Percentiles rank a stretch among this genome's conserved stretches.
Evolutionary conservation across 2,329 filamentous ascomycete species (phyloP).

Genomic region (Aquanectria penicillioides): DNA sequence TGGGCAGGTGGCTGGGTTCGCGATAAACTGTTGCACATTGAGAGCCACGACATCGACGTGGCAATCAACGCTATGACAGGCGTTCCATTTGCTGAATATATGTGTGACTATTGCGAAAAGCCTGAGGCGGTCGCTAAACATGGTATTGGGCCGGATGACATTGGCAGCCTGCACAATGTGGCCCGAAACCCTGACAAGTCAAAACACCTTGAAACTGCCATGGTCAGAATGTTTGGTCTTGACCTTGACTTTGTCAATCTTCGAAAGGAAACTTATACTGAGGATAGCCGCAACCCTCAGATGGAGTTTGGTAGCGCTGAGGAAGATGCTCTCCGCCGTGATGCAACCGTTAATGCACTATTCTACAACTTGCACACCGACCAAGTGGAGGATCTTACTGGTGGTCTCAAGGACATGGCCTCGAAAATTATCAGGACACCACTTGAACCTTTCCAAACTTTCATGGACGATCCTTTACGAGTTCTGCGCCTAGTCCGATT

Average conservation of each 20-base stretch:
- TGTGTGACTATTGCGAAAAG: slow-evolving; percentile 74
- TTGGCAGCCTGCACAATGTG: slow-evolving; percentile 87
- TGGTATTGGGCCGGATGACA: slow-evolving; percentile 63
- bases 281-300: slow-evolving; percentile 88
- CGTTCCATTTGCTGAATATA: slow-evolving; percentile 74
- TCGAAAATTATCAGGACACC: slow-evolving; percentile 83
- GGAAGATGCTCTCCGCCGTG: slow-evolving; percentile 88
- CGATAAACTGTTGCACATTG: slow-evolving; percentile 79
- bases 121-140: slow-evolving; percentile 71
- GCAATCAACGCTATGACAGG: slow-evolving; percentile 90
- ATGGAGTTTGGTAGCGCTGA: slow-evolving; percentile 94
- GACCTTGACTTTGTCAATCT: slow-evolving; percentile 96
- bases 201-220: slow-evolving; percentile 94
- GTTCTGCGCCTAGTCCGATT: slow-evolving; percentile 90
- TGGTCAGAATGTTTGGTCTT: slow-evolving; percentile 83
- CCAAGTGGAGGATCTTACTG: slow-evolving; percentile 85
- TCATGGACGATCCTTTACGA: slow-evolving; percentile 91
- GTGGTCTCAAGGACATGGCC: slow-evolving; percentile 79
- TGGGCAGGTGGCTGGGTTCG: slow-evolving; percentile 91
- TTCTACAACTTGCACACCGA: slow-evolving; percentile 92
- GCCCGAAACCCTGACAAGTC: slow-evolving; percentile 94
- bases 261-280: slow-evolving; percentile 87
- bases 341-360: slow-evolving; percentile 94
- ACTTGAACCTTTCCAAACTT: slow-evolving; percentile 88
- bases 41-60: slow-evolving; percentile 84